Conservation (phyloP, 1,139 yeast genomes). For the Scheffersomyces segobiensis region DNA sequence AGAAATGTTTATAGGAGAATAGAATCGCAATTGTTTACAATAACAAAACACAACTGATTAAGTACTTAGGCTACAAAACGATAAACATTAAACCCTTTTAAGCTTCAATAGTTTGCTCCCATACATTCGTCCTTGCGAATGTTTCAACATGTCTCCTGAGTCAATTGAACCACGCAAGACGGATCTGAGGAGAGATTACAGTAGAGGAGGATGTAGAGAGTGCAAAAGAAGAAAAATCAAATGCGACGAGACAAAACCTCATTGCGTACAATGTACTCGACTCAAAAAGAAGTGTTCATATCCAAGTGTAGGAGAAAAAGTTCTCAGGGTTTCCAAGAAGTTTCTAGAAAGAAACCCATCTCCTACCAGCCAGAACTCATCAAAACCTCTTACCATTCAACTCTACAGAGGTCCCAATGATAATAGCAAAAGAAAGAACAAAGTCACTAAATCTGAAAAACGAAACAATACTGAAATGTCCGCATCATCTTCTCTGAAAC, state of each 20-base stretch:
- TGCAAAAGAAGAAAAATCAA: conserved; percentile 36
- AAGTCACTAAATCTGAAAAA: neutral
- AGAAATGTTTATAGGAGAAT: neutral
- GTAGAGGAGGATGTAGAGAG: conserved; percentile 25
- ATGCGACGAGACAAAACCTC: conserved; percentile 60
- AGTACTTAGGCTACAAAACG: neutral
- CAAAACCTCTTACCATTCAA: conserved; percentile 10
- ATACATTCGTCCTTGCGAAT: neutral
- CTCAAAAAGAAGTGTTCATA: conserved; percentile 22
- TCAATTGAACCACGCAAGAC: neutral
- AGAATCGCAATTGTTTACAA: neutral
- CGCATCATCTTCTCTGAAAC: neutral
- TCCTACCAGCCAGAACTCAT: conserved; percentile 2
- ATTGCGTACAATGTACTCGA: conserved; percentile 45
- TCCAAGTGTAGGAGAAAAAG: conserved; percentile 19
- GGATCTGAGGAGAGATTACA: conserved; percentile 13
- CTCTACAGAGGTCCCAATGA: conserved; percentile 10
- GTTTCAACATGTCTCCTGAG: neutral
- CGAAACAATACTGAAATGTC: no score
- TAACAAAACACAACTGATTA: neutral
- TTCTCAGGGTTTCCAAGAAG: conserved; percentile 15
- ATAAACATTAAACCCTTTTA: neutral
- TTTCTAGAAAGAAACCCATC: conserved; percentile 10
- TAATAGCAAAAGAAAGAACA: neutral
- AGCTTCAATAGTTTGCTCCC: neutral